These are phyloP conservation scores for Glutinoglossum americanum DNA, from an alignment of 495 filamentous ascomycete genomes.

Conservation along the genomic window DNA sequence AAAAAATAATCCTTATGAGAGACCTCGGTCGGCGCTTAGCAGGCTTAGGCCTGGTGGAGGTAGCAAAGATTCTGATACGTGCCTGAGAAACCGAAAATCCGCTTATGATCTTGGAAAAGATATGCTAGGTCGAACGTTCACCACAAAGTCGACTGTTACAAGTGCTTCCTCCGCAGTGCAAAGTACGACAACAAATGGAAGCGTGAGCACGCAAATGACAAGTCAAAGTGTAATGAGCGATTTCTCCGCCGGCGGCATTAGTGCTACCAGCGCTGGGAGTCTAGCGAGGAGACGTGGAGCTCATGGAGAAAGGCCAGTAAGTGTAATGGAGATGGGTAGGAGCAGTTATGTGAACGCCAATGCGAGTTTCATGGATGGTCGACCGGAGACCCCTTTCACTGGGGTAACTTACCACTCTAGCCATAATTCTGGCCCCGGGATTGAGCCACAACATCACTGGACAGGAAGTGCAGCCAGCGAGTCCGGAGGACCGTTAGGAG, in stretches of 20 bases:
- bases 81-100: conserved; percentile 44
- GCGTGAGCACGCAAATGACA: conserved; percentile 52
- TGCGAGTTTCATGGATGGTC: conserved; percentile 10
- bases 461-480: conserved; percentile 26
- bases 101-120: conserved; percentile 60
- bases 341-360: conserved; percentile 9
- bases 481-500: conserved; percentile 39
- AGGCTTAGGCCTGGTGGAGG: conserved; percentile 9
- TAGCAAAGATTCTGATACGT: conserved; percentile 17
- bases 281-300: conserved; percentile 47
- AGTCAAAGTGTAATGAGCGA: conserved; percentile 84
- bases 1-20: conserved; percentile 30
- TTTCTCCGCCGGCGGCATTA: conserved; percentile 69
- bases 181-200: conserved; percentile 51
- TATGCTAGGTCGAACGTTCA: conserved; percentile 51
- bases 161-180: conserved; percentile 45
- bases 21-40: conserved; percentile 25
- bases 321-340: conserved; percentile 23
- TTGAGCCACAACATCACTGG: conserved; percentile 27
- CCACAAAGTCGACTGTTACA: conserved; percentile 70
- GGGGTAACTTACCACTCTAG: conserved; percentile 70
- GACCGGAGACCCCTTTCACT: conserved; percentile 51
- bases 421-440: conserved; percentile 42
- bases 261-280: conserved; percentile 87
- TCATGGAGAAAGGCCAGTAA: conserved; percentile 26